phyloP scores from a whole-genome alignment of 2,329 filamentous ascomycete species.

The Tolypocladium nubicola region DNA sequence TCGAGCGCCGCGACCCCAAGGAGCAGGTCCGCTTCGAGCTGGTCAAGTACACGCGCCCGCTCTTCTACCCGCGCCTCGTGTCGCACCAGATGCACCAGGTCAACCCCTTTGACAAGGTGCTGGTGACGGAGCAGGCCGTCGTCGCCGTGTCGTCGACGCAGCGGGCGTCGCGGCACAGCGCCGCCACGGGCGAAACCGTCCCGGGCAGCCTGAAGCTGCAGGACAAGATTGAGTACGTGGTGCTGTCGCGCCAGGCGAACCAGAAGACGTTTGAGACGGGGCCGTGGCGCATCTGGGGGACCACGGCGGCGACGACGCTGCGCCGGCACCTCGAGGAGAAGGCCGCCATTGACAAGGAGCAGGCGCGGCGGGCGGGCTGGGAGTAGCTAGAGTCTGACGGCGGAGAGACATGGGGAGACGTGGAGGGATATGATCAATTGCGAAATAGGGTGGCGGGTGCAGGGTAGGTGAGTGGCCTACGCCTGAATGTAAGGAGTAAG shows the following conservation, averaged over 20 bases:
- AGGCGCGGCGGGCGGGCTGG: constrained; percentile 21
- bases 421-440: too few species aligned
- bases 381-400: too few species aligned
- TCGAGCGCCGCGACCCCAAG: constrained; percentile 37
- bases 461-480: too few species aligned
- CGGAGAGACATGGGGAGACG: too few species aligned
- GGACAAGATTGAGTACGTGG: constrained; percentile 53
- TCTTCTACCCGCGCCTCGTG: constrained; percentile 37
- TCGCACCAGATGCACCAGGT: constrained; percentile 42
- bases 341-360: constrained; percentile 20
- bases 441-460: too few species aligned
- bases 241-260: constrained; percentile 41
- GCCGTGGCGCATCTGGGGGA: constrained; percentile 58
- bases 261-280: constrained; percentile 33
- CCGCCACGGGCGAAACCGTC: constrained; percentile 25
- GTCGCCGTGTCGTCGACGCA: constrained; percentile 49
- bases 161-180: constrained; percentile 32
- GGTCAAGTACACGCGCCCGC: constrained; percentile 32
- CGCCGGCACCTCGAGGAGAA: constrained; percentile 27
- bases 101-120: constrained; percentile 27
- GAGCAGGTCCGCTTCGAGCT: constrained; percentile 44
- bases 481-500: too few species aligned
- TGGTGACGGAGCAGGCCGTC: constrained; percentile 40
- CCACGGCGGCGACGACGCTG: constrained; percentile 41
- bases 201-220: constrained; percentile 38